Base-by-base conservation (phyloP, 768 basidiomycete species). In the Amanita muscaria region DNA sequence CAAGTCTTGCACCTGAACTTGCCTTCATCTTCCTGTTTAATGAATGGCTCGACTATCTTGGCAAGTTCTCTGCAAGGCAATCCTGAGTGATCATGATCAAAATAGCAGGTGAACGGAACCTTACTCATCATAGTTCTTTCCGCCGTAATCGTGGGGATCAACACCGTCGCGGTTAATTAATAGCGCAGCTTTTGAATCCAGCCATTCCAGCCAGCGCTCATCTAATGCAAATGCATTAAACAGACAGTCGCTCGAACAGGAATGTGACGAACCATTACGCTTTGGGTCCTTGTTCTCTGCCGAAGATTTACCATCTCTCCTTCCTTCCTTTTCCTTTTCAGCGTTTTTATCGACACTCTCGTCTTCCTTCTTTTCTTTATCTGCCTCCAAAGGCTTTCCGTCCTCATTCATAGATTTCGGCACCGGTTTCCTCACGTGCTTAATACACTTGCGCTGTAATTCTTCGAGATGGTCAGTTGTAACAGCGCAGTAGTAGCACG, bases 1-100 rank as follows among this genome's bases (percentile, higher is more conserved):
- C 96, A 99, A 22, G 82, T 83, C 69, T 89, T 94, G 69, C 96
- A 99, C 51, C 96, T 76, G 68, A 88, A 98, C 60, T 96, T 98
- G 56, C 84, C 88, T 64, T 94, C 90, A 53, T 97, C 94, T 64
- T 98, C 94, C 60, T 91, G 87, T 65, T 93, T 93, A 61, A 98
- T 77, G 60, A 74, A 74, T 2, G 81, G 81, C 45, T 86, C 85
- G 18, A 83, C 80, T 10, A 82, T 73, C 56, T 83, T 88, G 40
- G 78, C 73, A 40, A 93, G 68, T 59, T 93, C 91, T 53, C 93
- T 96, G 40, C 49, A 45, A 34, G 6, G 52, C 51, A 40, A 52
- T 41, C 33, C 48, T 23, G 8, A 31, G 25, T 5, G 12, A 5
- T 12, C 22, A n/a, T n/a, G n/a, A 15, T 10, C 40, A 30, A 40